Evolutionary conservation across 192 early-diverging fungal genomes (phyloP).

Genomic region (Hyaloraphidium curvatum): DNA sequence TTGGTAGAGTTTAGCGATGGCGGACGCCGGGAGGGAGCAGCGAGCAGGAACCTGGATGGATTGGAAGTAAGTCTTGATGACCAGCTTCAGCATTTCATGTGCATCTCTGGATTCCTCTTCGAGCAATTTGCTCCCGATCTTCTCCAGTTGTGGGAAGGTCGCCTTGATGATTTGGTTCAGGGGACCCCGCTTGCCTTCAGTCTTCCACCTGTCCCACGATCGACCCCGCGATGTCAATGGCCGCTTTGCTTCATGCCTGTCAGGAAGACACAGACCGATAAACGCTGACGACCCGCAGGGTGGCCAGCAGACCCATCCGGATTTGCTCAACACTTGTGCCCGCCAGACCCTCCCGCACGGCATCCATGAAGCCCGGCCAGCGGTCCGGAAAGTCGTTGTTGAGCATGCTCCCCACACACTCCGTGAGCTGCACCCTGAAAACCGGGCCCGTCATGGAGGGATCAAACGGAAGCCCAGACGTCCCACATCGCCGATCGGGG

Average conservation of each 20-base stretch:
- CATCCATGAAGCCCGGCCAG: constrained; percentile 60
- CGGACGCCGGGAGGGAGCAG: background rate
- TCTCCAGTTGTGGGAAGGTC: constrained; percentile 57
- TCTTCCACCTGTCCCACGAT: constrained; percentile 31
- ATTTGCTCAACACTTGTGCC: constrained; percentile 34
- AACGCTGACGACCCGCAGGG: constrained; percentile 60
- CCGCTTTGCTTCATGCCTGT: background rate
- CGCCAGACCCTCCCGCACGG: constrained; percentile 42
- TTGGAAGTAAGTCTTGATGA: constrained; percentile 62
- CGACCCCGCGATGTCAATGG: background rate
- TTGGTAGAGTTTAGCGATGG: background rate
- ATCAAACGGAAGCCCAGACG: background rate
- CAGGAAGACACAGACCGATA: constrained; percentile 35
- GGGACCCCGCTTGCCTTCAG: constrained; percentile 35
- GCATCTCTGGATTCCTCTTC: constrained; percentile 46
- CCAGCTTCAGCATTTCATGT: constrained; percentile 62
- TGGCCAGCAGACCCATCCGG: constrained; percentile 57
- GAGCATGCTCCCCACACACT: constrained; percentile 55
- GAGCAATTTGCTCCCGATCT: constrained; percentile 48
- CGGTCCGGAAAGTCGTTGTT: constrained; percentile 53
- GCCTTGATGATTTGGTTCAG: constrained; percentile 48
- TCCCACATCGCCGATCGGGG: constrained; percentile 51
- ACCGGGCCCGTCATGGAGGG: background rate
- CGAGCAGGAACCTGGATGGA: constrained; percentile 32
- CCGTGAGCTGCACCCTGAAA: constrained; percentile 41